Evolutionary conservation across 1,139 yeast species (phyloP).

Genomic region (Arxiozyma telluris): DNA sequence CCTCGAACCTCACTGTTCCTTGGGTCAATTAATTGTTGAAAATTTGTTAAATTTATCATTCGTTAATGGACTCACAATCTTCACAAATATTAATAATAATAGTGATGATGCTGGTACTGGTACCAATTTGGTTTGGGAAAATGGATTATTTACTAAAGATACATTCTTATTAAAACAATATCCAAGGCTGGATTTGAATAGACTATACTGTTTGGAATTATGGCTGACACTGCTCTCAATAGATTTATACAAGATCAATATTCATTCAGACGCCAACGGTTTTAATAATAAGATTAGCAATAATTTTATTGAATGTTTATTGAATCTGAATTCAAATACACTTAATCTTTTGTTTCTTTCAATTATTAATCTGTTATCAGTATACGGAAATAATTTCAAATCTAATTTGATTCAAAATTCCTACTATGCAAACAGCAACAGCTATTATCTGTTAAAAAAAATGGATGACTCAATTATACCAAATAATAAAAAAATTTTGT

Average conservation of each 20-base stretch:
- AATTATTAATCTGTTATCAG: constrained; percentile 50
- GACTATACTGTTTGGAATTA: constrained; percentile 58
- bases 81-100: constrained; percentile 1
- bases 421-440: not conserved
- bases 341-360: constrained; percentile 48
- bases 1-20: constrained; percentile 21
- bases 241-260: constrained; percentile 39
- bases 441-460: not conserved
- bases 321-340: not conserved
- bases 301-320: not conserved
- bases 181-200: constrained; percentile 49
- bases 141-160: constrained; percentile 17
- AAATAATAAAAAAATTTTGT: constrained; percentile 19
- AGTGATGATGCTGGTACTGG: constrained; percentile 9
- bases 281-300: not conserved
- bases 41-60: constrained; percentile 48
- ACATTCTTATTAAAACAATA: constrained; percentile 30
- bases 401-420: not conserved
- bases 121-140: constrained; percentile 17
- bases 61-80: constrained; percentile 32
- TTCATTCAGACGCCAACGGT: not conserved
- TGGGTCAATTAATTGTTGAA: constrained; percentile 45
- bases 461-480: not conserved
- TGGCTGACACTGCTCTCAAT: constrained; percentile 56
- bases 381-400: constrained; percentile 24